These are phyloP conservation scores for Casuarina cunninghamiana DNA, from an alignment of 306 rosid genomes.

Conservation along the genomic window DNA sequence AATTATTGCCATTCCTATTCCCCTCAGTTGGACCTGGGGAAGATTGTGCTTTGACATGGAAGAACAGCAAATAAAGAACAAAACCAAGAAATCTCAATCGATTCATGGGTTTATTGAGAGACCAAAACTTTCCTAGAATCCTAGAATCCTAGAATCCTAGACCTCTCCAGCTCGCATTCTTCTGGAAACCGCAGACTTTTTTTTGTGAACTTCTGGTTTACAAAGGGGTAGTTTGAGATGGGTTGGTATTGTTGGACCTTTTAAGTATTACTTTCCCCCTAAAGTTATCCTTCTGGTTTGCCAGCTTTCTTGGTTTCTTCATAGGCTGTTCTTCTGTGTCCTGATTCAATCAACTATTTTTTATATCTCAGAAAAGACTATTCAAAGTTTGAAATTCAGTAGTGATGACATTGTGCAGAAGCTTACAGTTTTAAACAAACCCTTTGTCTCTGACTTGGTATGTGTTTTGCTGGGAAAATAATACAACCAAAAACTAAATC, in stretches of 20 bases:
- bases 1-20: background rate
- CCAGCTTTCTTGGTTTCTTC: slow-evolving; percentile 43
- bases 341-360: slow-evolving; percentile 33
- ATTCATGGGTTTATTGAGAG: slow-evolving; percentile 32
- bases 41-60: slow-evolving; percentile 52
- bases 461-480: slow-evolving; percentile 15
- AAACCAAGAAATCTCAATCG: slow-evolving; percentile 21
- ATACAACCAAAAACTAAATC: background rate
- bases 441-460: slow-evolving; percentile 30
- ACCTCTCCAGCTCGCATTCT: slow-evolving; percentile 36
- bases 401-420: slow-evolving; percentile 47
- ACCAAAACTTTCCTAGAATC: slow-evolving; percentile 10
- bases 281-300: slow-evolving; percentile 32
- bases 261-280: slow-evolving; percentile 21
- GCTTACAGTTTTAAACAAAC: slow-evolving; percentile 25
- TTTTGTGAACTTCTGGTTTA: slow-evolving; percentile 12
- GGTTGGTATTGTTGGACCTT: slow-evolving; percentile 31
- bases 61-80: slow-evolving; percentile 33
- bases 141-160: slow-evolving; percentile 10
- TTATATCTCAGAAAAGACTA: background rate
- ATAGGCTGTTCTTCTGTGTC: slow-evolving; percentile 31
- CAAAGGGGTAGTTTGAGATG: slow-evolving; percentile 20
- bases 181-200: background rate
- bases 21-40: too few species aligned
- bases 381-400: slow-evolving; percentile 20